Conservation (phyloP, 2,329 filamentous ascomycete genomes). For the Ophiosphaerella herpotricha region DNA sequence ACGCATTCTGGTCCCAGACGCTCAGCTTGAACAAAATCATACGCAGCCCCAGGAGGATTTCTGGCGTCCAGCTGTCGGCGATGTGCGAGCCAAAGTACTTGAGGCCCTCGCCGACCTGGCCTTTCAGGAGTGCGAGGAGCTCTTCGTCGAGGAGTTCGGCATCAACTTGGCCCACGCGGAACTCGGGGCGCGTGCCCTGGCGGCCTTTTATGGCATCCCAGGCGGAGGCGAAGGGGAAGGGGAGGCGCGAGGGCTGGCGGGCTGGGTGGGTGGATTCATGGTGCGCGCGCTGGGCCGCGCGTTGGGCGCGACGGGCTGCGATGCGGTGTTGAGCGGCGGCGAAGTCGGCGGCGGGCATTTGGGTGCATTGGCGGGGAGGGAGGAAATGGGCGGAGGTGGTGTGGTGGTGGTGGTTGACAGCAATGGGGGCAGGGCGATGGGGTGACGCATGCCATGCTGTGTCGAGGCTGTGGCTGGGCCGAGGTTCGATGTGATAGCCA, state of each 20-base stretch:
- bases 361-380: constrained; percentile 19
- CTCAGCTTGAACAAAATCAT: constrained; percentile 89
- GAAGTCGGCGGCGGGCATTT: constrained; percentile 67
- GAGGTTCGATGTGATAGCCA: constrained; percentile 27
- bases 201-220: constrained; percentile 76
- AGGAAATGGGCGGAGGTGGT: not conserved
- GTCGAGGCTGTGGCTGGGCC: constrained; percentile 19
- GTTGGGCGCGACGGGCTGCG: constrained; percentile 75
- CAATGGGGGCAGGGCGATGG: constrained; percentile 22
- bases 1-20: constrained; percentile 95
- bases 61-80: constrained; percentile 83
- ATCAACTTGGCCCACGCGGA: constrained; percentile 94
- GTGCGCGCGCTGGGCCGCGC: constrained; percentile 63
- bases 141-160: constrained; percentile 95
- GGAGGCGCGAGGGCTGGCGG: constrained; percentile 50
- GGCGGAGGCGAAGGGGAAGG: constrained; percentile 62
- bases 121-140: constrained; percentile 80
- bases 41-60: constrained; percentile 79
- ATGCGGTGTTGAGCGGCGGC: constrained; percentile 88
- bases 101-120: constrained; percentile 83
- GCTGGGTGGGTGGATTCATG: constrained; percentile 51
- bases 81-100: constrained; percentile 81
- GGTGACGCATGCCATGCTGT: constrained; percentile 5
- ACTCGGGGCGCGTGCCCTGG: constrained; percentile 80
- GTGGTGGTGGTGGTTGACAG: constrained; percentile 2